These are phyloP conservation scores for Pythium sp. DNA, from an alignment of 352 stramenopile genomes.

Conservation along the genomic window DNA sequence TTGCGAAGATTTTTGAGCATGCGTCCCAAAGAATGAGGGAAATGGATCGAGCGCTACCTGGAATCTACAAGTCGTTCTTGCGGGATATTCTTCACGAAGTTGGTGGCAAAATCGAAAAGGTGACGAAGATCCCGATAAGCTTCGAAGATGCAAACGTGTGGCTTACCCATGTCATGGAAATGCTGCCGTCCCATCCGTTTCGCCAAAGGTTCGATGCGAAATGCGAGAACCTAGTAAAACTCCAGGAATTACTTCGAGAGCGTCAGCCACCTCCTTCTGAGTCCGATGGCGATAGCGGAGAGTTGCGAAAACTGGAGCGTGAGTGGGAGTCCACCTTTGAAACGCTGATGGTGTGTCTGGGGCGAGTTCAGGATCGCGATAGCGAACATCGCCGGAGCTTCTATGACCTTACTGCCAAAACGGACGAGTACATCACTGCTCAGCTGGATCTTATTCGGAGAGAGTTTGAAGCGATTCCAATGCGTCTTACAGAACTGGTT, in stretches of 20 bases:
- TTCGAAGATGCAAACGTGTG: slow-evolving; percentile 45
- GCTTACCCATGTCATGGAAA: slow-evolving; percentile 48
- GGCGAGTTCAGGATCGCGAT: slow-evolving; percentile 54
- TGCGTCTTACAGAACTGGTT: slow-evolving; percentile 19
- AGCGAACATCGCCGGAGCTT: slow-evolving; percentile 64
- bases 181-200: slow-evolving; percentile 49
- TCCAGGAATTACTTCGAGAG: slow-evolving; percentile 41
- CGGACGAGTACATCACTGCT: slow-evolving; percentile 35
- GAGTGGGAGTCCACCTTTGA: slow-evolving; percentile 67
- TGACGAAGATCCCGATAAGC: slow-evolving; percentile 60
- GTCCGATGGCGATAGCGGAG: slow-evolving; percentile 12
- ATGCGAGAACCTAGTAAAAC: slow-evolving; percentile 43
- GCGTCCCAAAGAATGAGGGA: slow-evolving; percentile 29
- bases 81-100: slow-evolving; percentile 44
- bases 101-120: slow-evolving; percentile 47
- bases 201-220: slow-evolving; percentile 52
- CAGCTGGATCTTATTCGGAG: slow-evolving; percentile 37
- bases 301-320: slow-evolving; percentile 46
- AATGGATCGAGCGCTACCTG: slow-evolving; percentile 44
- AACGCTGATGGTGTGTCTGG: slow-evolving; percentile 54
- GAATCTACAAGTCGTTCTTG: slow-evolving; percentile 52
- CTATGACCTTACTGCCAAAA: slow-evolving; percentile 41
- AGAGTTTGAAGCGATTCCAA: slow-evolving; percentile 38
- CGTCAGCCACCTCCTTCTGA: slow-evolving; percentile 5
- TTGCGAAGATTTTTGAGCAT: slow-evolving; percentile 31